Base-by-base conservation (phyloP, 139 green algal species). In the Chlamydomonas sphaeroides region DNA sequence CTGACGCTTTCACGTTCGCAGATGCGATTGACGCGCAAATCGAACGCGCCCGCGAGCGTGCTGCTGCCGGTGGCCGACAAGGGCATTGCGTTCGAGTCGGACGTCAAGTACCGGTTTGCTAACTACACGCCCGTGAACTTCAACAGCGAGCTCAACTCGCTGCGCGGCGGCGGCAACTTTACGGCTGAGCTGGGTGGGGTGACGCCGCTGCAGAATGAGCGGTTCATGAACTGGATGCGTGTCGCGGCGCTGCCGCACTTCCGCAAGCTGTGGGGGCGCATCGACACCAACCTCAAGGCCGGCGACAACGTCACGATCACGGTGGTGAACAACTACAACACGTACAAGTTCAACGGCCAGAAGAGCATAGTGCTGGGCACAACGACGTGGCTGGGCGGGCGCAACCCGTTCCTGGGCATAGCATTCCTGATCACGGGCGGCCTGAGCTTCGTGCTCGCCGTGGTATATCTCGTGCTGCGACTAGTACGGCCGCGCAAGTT, bases 201-300 rank as follows among this genome's bases (percentile, higher is more conserved):
- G 3, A 78, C 49, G 14, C 62, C 36, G 4, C 45, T 62, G n/a
- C n/a, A 96, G 57, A 89, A 97, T 68, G 88, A 99, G 91, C 95
- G 96, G 49, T 96, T 99, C 84, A 95, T 99, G 63, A 94, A 98
- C 42, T 99, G 97, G 97, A 97, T 98, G 96, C 88, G 95, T 36
- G 92, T 94, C 15, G 91, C 92, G 18, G 93, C 95, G 5, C 74
- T 95, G 78, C 87, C 91, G 0, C 79, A 36, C 1, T 93, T 95
- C 78, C 76, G 89, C 33, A 95, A 95, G 85, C 69, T 93, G 62
- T 95, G 88, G 86, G 91, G 89, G 38, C 78, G 72, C 32, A 91
- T 93, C 35, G 28, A 78, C 26, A 48, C 36, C 0, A 77, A 89
- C 63, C 86, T 92, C 14, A 68, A 87, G 32, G 51, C 35, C 26